Conservation (phyloP, 139 green algal genomes). For the Coelastrella sp. region DNA sequence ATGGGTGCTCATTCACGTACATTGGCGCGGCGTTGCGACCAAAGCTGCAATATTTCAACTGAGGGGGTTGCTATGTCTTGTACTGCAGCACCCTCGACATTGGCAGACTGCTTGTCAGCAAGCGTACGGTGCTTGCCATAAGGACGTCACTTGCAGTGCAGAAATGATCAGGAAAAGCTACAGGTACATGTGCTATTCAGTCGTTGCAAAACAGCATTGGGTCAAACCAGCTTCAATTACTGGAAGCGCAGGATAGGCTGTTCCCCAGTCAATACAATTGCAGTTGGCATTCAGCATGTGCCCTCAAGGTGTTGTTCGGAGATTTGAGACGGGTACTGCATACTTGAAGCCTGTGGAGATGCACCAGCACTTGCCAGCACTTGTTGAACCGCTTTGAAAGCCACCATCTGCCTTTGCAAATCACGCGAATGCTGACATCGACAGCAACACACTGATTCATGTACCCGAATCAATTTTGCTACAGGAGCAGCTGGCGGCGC, state of each 20-base stretch:
- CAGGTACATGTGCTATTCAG: slow-evolving; percentile 54
- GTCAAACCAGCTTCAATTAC: too few relatives aligned
- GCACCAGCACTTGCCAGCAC: too few relatives aligned
- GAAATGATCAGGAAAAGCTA: slow-evolving; percentile 54
- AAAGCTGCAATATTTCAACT: too few relatives aligned
- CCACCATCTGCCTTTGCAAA: not conserved
- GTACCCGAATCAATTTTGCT: not conserved
- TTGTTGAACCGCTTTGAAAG: too few relatives aligned
- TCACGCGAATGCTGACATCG: not conserved
- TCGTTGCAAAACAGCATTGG: too few relatives aligned
- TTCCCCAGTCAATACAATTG: too few relatives aligned
- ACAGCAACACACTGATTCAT: not conserved
- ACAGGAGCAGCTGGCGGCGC: slow-evolving; percentile 72
- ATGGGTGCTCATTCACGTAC: not conserved
- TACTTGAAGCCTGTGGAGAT: not conserved
- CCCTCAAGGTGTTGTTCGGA: too few relatives aligned
- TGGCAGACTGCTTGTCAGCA: slow-evolving; percentile 79
- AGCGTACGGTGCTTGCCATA: slow-evolving; percentile 58
- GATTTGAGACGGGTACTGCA: too few relatives aligned
- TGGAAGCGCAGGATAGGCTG: too few relatives aligned
- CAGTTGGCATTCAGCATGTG: too few relatives aligned
- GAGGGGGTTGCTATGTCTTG: not conserved
- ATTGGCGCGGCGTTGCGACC: too few relatives aligned
- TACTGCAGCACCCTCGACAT: slow-evolving; percentile 62
- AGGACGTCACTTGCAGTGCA: slow-evolving; percentile 33